Evolutionary conservation across 202 grass and related monocot genomes (phyloP).

Genomic region (Brachypodium distachyon): DNA sequence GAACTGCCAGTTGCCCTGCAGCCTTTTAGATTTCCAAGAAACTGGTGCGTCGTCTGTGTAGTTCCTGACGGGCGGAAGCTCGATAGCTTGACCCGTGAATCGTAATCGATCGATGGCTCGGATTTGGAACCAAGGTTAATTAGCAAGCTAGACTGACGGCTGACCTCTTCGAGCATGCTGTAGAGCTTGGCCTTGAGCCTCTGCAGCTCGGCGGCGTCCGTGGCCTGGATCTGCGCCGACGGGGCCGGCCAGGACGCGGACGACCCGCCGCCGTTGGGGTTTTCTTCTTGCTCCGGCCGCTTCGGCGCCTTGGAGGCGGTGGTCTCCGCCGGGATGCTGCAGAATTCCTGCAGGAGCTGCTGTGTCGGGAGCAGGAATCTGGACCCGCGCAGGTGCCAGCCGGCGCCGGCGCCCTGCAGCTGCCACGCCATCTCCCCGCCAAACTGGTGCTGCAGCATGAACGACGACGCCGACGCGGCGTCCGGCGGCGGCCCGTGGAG

Average conservation of each 20-base stretch:
- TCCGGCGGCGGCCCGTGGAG: slow-evolving; percentile 28
- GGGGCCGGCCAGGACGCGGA: slow-evolving; percentile 18
- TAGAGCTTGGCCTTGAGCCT: slow-evolving; percentile 61
- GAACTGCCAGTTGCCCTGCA: slow-evolving; percentile 10
- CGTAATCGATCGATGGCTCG: neutral
- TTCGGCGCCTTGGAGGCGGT: neutral
- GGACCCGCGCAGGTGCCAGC: slow-evolving; percentile 42
- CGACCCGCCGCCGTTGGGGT: slow-evolving; percentile 15
- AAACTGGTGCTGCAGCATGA: slow-evolving; percentile 23
- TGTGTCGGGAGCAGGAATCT: slow-evolving; percentile 53
- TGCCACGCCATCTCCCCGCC: no score
- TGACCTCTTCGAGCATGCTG: slow-evolving; percentile 79
- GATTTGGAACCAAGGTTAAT: neutral
- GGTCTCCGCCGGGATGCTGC: slow-evolving; percentile 27
- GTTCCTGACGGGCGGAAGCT: neutral
- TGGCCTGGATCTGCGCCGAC: slow-evolving; percentile 39
- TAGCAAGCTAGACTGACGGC: neutral
- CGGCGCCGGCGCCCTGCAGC: slow-evolving; percentile 2
- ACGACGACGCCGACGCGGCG: neutral
- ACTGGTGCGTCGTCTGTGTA: no score
- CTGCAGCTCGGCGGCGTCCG: slow-evolving; percentile 43
- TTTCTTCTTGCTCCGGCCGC: neutral
- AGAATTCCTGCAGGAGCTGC: slow-evolving; percentile 70
- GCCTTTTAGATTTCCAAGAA: slow-evolving; percentile 35
- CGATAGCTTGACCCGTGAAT: neutral